Evolutionary conservation across 1,139 yeast genomes (phyloP).

Genomic region (Yamadazyma diospyri): DNA sequence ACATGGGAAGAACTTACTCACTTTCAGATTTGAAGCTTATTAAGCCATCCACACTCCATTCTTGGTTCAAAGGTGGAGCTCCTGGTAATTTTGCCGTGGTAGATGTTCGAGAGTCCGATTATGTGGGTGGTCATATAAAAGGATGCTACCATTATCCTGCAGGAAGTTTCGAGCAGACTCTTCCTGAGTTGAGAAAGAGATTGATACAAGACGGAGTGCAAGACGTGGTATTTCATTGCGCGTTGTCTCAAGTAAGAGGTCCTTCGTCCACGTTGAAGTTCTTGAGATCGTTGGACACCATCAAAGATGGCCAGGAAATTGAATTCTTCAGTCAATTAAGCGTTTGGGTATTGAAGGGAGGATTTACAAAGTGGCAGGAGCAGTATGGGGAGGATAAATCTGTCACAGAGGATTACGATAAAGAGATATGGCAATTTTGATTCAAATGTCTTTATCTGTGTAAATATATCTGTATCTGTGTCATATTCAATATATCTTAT

Average conservation of each 20-base stretch:
- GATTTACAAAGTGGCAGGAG: conserved; percentile 81
- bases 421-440: conserved; percentile 50
- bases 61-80: conserved; percentile 44
- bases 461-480: not conserved
- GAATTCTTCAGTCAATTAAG: conserved; percentile 36
- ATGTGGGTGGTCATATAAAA: conserved; percentile 63
- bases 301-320: conserved; percentile 22
- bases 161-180: conserved; percentile 36
- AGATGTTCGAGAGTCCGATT: conserved; percentile 87
- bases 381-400: conserved; percentile 61
- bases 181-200: conserved; percentile 40
- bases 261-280: conserved; percentile 78
- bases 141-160: conserved; percentile 64
- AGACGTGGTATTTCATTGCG: conserved; percentile 84
- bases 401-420: conserved; percentile 67
- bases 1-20: conserved; percentile 14
- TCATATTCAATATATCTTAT: not conserved
- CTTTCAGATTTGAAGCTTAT: conserved; percentile 37
- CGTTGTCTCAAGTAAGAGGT: conserved; percentile 84
- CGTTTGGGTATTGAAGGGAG: conserved; percentile 77
- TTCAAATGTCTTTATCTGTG: not conserved
- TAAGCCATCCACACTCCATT: conserved; percentile 40
- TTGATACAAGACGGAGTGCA: conserved; percentile 32
- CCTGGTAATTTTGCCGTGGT: conserved; percentile 59
- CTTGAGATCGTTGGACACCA: conserved; percentile 48